Conservation (phyloP, 192 early-diverging fungal species). For the Coemansia sp. region DNA sequence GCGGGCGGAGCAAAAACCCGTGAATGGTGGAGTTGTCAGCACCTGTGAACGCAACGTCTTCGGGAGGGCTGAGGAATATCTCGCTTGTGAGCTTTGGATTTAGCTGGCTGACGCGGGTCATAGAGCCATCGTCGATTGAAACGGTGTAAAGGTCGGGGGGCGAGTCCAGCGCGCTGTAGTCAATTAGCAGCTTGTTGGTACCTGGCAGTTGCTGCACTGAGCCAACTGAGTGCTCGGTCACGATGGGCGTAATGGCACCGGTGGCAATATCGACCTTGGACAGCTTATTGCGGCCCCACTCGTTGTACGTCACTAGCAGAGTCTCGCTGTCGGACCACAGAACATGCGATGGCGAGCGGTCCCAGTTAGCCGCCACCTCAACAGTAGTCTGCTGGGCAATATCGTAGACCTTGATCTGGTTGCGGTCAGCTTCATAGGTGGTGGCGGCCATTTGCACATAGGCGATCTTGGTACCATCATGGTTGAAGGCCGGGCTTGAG, state of each 20-base stretch:
- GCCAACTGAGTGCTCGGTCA: constrained; percentile 56
- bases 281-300: constrained; percentile 69
- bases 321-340: constrained; percentile 59
- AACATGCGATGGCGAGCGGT: constrained; percentile 62
- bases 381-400: constrained; percentile 37
- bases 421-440: constrained; percentile 78
- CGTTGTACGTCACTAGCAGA: constrained; percentile 67
- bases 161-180: constrained; percentile 57
- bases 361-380: constrained; percentile 62
- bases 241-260: constrained; percentile 54
- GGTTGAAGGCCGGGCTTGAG: constrained; percentile 64
- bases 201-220: constrained; percentile 50
- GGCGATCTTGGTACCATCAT: constrained; percentile 65
- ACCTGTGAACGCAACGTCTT: constrained; percentile 72
- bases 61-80: constrained; percentile 56
- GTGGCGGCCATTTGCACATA: constrained; percentile 76
- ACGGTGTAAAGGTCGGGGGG: constrained; percentile 60
- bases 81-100: constrained; percentile 39
- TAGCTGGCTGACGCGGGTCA: constrained; percentile 52
- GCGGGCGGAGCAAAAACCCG: constrained; percentile 51
- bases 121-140: constrained; percentile 28
- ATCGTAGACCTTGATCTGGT: constrained; percentile 66
- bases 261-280: constrained; percentile 59
- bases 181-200: constrained; percentile 49
- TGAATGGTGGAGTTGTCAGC: constrained; percentile 56